These are phyloP conservation scores for Cornus suecica DNA, from an alignment of 148 eudicot genomes.

Conservation along the genomic window DNA sequence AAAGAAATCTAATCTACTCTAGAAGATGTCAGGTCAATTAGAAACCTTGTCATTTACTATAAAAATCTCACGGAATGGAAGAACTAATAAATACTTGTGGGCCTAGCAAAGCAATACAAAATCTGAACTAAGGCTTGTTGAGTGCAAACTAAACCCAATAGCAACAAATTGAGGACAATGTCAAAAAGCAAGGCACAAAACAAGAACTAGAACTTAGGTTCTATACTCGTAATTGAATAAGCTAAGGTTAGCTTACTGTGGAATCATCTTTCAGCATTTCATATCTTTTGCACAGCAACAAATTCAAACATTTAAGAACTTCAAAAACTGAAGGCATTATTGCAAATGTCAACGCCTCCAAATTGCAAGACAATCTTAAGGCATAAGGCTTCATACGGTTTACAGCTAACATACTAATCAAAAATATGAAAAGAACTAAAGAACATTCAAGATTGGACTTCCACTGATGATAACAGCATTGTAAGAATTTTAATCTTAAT, in stretches of 20 bases:
- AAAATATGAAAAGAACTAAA: too few relatives aligned
- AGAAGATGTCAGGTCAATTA: too few relatives aligned
- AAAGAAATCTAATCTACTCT: too few relatives aligned
- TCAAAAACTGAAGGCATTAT: not conserved
- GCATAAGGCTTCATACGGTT: not conserved
- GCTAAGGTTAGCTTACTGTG: not conserved
- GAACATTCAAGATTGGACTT: not conserved
- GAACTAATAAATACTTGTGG: too few relatives aligned
- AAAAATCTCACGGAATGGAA: too few relatives aligned
- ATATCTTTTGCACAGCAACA: not conserved
- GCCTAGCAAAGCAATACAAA: not conserved
- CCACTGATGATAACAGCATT: too few relatives aligned
- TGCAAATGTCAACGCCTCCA: not conserved
- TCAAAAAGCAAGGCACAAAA: not conserved
- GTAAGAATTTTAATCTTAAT: too few relatives aligned
- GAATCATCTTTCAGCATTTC: too few relatives aligned
- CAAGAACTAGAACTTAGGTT: not conserved
- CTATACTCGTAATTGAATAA: not conserved
- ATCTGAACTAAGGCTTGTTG: not conserved
- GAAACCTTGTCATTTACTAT: too few relatives aligned
- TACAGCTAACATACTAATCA: not conserved
- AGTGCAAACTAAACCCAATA: not conserved
- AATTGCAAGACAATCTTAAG: not conserved
- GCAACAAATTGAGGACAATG: not conserved
- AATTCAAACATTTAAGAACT: not conserved